phyloP scores from a whole-genome alignment of 164 flowering plant genomes.

The Macadamia tetraphylla region DNA sequence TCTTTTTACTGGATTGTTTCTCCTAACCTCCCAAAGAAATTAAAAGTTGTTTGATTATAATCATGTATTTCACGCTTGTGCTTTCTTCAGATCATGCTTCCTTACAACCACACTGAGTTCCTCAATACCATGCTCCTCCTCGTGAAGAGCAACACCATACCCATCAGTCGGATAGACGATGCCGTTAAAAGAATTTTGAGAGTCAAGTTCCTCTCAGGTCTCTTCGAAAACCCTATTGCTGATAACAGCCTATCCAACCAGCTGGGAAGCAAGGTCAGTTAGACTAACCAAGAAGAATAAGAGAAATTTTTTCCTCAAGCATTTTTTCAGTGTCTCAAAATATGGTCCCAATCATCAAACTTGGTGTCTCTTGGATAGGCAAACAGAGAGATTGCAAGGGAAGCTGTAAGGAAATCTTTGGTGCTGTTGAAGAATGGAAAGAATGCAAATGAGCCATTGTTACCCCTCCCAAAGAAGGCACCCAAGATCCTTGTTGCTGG shows the following conservation, averaged over 20 bases:
- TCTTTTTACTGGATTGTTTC: too few species aligned
- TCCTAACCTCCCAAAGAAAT: too few species aligned
- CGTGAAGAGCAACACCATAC: slow-evolving; percentile 15
- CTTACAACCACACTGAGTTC: slow-evolving; percentile 16
- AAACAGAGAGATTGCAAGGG: slow-evolving; percentile 53
- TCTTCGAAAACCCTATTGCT: slow-evolving; percentile 26
- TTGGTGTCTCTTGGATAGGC: slow-evolving; percentile 20
- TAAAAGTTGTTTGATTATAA: not conserved
- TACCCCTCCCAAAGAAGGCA: slow-evolving; percentile 49
- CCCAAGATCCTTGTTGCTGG: slow-evolving; percentile 51
- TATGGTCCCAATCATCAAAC: too few species aligned
- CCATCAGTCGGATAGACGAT: slow-evolving; percentile 28
- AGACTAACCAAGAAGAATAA: too few species aligned
- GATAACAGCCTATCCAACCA: slow-evolving; percentile 14
- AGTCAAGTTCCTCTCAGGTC: slow-evolving; percentile 24
- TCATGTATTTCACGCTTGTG: not conserved
- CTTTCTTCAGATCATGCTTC: slow-evolving; percentile 23
- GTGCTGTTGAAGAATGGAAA: slow-evolving; percentile 49
- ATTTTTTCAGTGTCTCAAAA: too few species aligned
- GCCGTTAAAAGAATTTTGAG: slow-evolving; percentile 25
- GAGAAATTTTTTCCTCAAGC: too few species aligned
- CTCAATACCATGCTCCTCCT: slow-evolving; percentile 11
- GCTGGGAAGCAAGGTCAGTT: slow-evolving; percentile 10
- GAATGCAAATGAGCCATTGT: slow-evolving; percentile 23
- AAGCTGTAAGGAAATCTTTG: slow-evolving; percentile 59